Evolutionary conservation across 148 eudicot genomes (phyloP).

Genomic region (Camellia sinensis): DNA sequence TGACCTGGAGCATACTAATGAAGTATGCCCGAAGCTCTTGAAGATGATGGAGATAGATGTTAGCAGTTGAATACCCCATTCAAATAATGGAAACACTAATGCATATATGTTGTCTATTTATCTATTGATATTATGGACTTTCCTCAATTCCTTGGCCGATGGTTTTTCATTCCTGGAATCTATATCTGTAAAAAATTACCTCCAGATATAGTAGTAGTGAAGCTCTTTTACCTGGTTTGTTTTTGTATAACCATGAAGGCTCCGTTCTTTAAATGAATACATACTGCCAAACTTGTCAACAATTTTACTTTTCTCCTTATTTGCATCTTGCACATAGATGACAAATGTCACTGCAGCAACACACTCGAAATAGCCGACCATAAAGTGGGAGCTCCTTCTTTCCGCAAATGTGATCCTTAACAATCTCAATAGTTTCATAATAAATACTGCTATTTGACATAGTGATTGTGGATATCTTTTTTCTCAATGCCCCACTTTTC

Average conservation of each 20-base stretch:
- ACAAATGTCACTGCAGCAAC: constrained; percentile 15
- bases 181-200: not conserved
- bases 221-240: constrained; percentile 5
- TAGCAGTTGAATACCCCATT: not conserved
- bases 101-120: not conserved
- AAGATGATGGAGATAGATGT: constrained; percentile 17
- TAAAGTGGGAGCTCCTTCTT: constrained; percentile 12
- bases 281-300: constrained; percentile 12
- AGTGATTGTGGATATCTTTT: constrained; percentile 18
- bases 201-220: not conserved
- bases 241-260: not conserved
- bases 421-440: not conserved
- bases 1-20: not conserved
- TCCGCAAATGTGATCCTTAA: constrained; percentile 20
- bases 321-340: constrained; percentile 19
- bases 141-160: constrained; percentile 13
- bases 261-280: not conserved
- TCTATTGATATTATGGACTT: not conserved
- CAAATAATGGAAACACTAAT: constrained; percentile 2
- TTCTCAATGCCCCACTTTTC: constrained; percentile 20
- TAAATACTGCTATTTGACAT: not conserved
- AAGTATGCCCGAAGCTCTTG: constrained; percentile 27
- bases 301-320: constrained; percentile 7
- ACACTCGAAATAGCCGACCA: constrained; percentile 30
- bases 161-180: constrained; percentile 18